Percentiles rank a stretch among this genome's conserved stretches.
These are phyloP conservation scores for Escallonia rubra DNA, from an alignment of 129 eudicot species.

Conservation along the genomic window DNA sequence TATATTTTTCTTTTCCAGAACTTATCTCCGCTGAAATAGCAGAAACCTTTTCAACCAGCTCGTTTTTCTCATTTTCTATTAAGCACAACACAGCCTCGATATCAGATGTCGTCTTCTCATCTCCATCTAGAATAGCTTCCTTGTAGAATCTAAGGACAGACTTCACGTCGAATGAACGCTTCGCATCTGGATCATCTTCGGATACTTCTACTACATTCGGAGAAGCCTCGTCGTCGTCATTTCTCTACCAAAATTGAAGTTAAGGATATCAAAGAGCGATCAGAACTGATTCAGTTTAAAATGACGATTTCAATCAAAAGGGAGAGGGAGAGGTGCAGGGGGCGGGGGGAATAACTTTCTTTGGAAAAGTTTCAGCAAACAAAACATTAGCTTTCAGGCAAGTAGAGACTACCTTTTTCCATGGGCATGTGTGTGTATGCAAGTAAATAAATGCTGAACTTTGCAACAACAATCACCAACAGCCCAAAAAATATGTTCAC, in stretches of 20 bases:
- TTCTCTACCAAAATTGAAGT: constrained; percentile 23
- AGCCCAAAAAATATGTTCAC: no score
- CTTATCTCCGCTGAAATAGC: constrained; percentile 48
- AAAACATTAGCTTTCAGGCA: no score
- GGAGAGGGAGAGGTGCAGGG: no score
- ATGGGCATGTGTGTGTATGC: not conserved
- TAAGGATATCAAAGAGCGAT: not conserved
- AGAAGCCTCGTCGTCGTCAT: constrained; percentile 33
- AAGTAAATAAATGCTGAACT: no score
- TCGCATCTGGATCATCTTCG: constrained; percentile 24
- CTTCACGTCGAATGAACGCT: constrained; percentile 26
- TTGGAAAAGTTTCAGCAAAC: no score
- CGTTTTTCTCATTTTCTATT: constrained; percentile 60
- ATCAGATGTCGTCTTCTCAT: constrained; percentile 42
- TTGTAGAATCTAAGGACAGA: constrained; percentile 60
- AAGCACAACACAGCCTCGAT: constrained; percentile 42
- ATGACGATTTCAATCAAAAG: no score
- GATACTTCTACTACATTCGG: constrained; percentile 19
- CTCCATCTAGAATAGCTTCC: constrained; percentile 58
- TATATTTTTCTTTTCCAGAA: constrained; percentile 70
- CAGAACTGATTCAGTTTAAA: not conserved
- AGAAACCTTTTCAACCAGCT: constrained; percentile 37
- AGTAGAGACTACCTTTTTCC: no score
- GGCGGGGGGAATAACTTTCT: no score
- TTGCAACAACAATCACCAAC: no score